Evolutionary conservation across 2,329 filamentous ascomycete species (phyloP), one percentile per base, ranked within the genome.

Genomic region (Colletotrichum sp.): DNA sequence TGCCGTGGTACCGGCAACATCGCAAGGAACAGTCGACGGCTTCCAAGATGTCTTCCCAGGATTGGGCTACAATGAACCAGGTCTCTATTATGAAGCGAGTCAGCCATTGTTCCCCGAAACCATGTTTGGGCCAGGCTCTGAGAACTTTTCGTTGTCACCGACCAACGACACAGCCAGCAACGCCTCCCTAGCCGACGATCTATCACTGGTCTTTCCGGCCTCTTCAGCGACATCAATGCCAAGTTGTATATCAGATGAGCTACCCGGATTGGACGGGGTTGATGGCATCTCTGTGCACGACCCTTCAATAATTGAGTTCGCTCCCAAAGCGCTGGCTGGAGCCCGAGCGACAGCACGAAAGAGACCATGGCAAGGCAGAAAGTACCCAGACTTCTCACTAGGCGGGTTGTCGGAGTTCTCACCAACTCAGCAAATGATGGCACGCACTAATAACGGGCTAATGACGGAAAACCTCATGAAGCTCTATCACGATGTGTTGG

Each of bases 401-500:
- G 25, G 12, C 16, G 64, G 64, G 2, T 8, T 78, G 5, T 78
- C 79, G 2, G 77, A 78, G 19, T 78, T 71, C 36, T 74, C 71
- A 2, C 36, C 75, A 22, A 76, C 77, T 27, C 75, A 79, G 25
- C 39, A 71, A 7, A 80, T 86, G 76, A 80, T 82, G 9, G 60
- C 77, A 2, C 77, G 75, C 1, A 80, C 80, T 3, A 85, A 86
- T 63, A 81, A 79, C 32, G 73, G 78, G 55, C 83, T 87, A 30
- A 85, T 90, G 71, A 85, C 85, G 1, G 83, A 87, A 55, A 85
- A 81, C 16, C 81, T 90, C 22, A 80, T 90, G 67, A 84, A 84
- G 60, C 87, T 90, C 39, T 91, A 90, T 78, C 89, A 90, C 77
- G 88, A 90, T 76, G 89, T 88, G 34, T 83, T 90, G 77, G 89